These are phyloP conservation scores for Quercus robur DNA, from an alignment of 306 rosid species.

Conservation along the genomic window DNA sequence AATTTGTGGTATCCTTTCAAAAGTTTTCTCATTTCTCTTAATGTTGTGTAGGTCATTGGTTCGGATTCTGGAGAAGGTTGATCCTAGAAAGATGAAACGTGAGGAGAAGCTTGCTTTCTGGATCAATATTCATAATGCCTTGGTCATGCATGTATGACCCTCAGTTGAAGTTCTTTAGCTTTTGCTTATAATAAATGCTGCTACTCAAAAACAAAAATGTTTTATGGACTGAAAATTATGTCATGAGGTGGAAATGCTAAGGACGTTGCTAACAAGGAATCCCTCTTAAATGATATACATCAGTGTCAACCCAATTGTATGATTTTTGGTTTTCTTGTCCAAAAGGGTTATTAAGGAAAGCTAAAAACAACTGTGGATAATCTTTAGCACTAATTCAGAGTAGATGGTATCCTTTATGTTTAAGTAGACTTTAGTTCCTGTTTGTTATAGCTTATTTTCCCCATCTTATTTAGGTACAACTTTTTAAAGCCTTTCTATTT, in stretches of 20 bases:
- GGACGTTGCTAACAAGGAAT: not conserved
- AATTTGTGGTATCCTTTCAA: not conserved
- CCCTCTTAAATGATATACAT: not conserved
- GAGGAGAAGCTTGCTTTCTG: constrained; percentile 45
- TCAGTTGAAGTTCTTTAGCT: not conserved
- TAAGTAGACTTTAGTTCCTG: not conserved
- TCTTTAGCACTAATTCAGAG: not conserved
- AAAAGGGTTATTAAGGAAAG: not conserved
- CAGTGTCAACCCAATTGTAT: not conserved
- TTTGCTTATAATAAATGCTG: not conserved
- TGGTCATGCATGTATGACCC: constrained; percentile 41
- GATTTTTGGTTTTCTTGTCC: not conserved
- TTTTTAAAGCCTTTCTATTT: too few relatives aligned
- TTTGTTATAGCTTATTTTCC: too few relatives aligned
- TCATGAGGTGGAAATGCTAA: not conserved
- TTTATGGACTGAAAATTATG: not conserved
- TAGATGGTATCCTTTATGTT: not conserved
- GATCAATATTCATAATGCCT: constrained; percentile 45
- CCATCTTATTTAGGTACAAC: too few relatives aligned
- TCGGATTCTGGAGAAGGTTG: constrained; percentile 32
- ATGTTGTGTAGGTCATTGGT: constrained; percentile 32
- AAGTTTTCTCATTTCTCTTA: not conserved
- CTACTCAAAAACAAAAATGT: not conserved
- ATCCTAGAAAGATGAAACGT: constrained; percentile 33
- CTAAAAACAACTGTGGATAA: not conserved